These are phyloP conservation scores for Inga oerstediana DNA, from an alignment of 306 rosid genomes.

Conservation along the genomic window DNA sequence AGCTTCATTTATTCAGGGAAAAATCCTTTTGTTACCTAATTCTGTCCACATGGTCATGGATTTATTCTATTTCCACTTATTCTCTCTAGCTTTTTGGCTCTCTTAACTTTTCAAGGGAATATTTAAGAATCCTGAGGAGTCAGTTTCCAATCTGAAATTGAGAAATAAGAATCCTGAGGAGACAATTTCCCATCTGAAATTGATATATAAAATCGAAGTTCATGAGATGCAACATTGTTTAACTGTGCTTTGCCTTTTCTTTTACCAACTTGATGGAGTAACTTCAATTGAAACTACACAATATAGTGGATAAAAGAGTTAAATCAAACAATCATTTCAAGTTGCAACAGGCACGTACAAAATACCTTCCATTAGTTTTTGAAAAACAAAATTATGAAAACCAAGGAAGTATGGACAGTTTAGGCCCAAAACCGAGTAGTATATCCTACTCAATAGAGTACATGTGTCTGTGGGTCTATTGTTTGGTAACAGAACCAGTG, in stretches of 20 bases:
- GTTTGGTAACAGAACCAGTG: neutral
- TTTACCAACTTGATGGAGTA: neutral
- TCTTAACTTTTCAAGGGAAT: neutral
- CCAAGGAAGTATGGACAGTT: neutral
- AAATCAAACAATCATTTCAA: neutral
- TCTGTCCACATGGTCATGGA: neutral
- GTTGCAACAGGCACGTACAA: neutral
- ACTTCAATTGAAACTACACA: neutral
- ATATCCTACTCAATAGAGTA: neutral
- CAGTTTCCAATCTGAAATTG: neutral
- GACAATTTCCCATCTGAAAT: neutral
- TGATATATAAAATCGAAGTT: neutral
- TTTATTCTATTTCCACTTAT: neutral
- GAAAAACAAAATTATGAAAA: neutral
- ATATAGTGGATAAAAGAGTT: neutral
- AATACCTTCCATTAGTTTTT: neutral
- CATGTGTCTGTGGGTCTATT: neutral
- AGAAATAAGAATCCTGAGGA: neutral
- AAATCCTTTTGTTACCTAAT: constrained; percentile 9
- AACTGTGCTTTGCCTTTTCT: neutral
- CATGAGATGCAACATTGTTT: neutral
- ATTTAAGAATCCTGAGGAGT: neutral
- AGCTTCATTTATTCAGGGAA: neutral
- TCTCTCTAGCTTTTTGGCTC: neutral
- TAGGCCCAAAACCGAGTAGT: neutral